These are phyloP conservation scores for Trichoderma koningiopsis DNA, from an alignment of 2,329 filamentous ascomycete genomes.

Conservation along the genomic window DNA sequence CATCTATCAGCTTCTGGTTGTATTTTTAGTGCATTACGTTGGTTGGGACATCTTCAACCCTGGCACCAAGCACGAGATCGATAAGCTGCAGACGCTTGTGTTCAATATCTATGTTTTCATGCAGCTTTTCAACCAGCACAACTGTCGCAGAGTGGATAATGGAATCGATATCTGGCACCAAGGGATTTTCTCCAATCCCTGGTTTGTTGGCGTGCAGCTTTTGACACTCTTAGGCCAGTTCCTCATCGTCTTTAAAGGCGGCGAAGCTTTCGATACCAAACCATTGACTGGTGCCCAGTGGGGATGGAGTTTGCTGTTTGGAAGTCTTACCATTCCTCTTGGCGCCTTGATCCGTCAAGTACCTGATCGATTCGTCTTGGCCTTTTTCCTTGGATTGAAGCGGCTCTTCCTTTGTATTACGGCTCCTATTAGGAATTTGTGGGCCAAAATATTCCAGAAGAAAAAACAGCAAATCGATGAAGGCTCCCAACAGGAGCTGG, in stretches of 20 bases:
- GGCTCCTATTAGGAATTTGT: slow-evolving; percentile 31
- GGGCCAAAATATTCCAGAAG: slow-evolving; percentile 32
- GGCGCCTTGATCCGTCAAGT: slow-evolving; percentile 47
- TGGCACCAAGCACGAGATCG: slow-evolving; percentile 40
- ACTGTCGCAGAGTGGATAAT: slow-evolving; percentile 78
- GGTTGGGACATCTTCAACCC: slow-evolving; percentile 60
- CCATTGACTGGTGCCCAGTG: slow-evolving; percentile 66
- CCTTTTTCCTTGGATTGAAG: slow-evolving; percentile 34
- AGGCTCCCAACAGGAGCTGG: slow-evolving; percentile 31
- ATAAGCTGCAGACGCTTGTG: slow-evolving; percentile 63
- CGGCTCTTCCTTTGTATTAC: slow-evolving; percentile 28
- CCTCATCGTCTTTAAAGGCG: slow-evolving; percentile 72
- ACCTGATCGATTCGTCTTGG: slow-evolving; percentile 40
- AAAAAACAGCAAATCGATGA: slow-evolving; percentile 32
- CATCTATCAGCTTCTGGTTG: slow-evolving; percentile 69
- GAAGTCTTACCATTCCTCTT: slow-evolving; percentile 67
- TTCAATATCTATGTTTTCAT: slow-evolving; percentile 91
- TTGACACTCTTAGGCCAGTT: slow-evolving; percentile 71
- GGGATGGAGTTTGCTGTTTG: slow-evolving; percentile 70
- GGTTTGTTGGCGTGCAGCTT: slow-evolving; percentile 70
- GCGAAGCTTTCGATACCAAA: slow-evolving; percentile 64
- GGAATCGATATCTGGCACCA: slow-evolving; percentile 79
- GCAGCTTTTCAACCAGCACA: slow-evolving; percentile 86
- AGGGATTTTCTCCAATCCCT: slow-evolving; percentile 71
- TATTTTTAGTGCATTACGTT: slow-evolving; percentile 63